phyloP scores from a whole-genome alignment of 2,329 filamentous ascomycete genomes.

The Colletotrichum zoysiae region DNA sequence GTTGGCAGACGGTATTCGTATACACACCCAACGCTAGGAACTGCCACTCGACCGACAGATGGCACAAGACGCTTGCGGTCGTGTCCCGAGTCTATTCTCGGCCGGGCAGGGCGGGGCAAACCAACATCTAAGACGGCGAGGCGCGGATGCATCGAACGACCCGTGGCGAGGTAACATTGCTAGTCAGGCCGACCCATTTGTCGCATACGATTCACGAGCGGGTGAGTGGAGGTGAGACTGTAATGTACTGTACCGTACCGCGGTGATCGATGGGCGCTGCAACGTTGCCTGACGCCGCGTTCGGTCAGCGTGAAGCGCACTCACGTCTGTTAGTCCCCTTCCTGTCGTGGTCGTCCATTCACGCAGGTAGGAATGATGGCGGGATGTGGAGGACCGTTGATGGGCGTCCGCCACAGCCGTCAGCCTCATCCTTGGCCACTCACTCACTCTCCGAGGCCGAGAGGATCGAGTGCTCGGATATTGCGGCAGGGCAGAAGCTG shows the following conservation, averaged over 20 bases:
- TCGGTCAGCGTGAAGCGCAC: constrained; percentile 21
- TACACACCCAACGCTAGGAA: not conserved
- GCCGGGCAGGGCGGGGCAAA: too few species aligned
- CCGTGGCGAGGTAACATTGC: not conserved
- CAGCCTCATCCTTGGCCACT: constrained; percentile 30
- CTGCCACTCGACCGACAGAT: constrained; percentile 10
- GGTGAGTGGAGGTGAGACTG: not conserved
- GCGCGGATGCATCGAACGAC: constrained; percentile 9
- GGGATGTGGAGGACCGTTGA: constrained; percentile 4
- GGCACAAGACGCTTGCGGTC: not conserved
- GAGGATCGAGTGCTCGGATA: not conserved
- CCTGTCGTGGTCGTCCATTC: not conserved
- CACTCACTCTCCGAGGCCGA: not conserved
- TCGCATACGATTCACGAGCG: not conserved
- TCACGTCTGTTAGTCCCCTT: constrained; percentile 4
- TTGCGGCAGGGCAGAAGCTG: not conserved
- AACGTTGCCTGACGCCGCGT: constrained; percentile 33
- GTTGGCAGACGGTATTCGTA: not conserved
- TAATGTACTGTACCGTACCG: not conserved
- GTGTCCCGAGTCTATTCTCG: constrained; percentile 6
- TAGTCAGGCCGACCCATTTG: not conserved
- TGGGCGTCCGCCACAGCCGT: constrained; percentile 27
- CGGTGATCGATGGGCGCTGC: constrained; percentile 30
- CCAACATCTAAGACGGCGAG: not conserved
- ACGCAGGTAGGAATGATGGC: not conserved